phyloP scores from a whole-genome alignment of 306 rosid species.

The Sesbania bispinosa region DNA sequence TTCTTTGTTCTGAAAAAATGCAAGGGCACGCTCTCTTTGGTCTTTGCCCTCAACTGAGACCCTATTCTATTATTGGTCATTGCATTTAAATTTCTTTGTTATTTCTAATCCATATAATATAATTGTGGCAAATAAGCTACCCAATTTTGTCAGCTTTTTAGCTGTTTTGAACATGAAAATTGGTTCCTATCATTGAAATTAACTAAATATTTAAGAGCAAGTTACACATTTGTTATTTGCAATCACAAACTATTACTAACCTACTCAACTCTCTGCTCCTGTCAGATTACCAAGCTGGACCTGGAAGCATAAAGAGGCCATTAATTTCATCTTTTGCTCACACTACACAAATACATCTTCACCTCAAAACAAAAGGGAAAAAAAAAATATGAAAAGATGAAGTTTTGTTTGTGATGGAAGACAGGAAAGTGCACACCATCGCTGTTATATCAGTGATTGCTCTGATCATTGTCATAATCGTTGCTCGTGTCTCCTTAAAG shows the following conservation, averaged over 20 bases:
- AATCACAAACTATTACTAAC: not conserved
- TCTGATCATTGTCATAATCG: conserved; percentile 43
- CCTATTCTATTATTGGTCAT: not conserved
- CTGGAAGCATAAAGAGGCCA: not conserved
- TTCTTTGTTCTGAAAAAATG: not conserved
- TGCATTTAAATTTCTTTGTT: conserved; percentile 6
- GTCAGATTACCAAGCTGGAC: not conserved
- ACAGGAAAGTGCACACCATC: conserved; percentile 49
- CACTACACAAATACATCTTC: not conserved
- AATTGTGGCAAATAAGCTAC: not conserved
- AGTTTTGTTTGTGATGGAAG: conserved; percentile 58
- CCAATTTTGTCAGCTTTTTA: not conserved
- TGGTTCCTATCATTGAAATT: not conserved
- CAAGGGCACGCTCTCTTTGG: not conserved
- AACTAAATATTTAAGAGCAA: not conserved
- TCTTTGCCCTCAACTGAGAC: not conserved
- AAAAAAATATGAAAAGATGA: conserved; percentile 23
- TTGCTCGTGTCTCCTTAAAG: conserved; percentile 47
- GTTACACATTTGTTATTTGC: not conserved
- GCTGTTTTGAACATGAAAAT: not conserved
- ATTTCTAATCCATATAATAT: not conserved
- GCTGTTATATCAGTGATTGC: conserved; percentile 37
- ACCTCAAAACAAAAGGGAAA: not conserved
- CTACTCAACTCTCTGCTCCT: too few relatives aligned
- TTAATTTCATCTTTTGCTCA: not conserved